Evolutionary conservation across 805 yeast genomes (phyloP).

Genomic region (Clavispora vitiphila): DNA sequence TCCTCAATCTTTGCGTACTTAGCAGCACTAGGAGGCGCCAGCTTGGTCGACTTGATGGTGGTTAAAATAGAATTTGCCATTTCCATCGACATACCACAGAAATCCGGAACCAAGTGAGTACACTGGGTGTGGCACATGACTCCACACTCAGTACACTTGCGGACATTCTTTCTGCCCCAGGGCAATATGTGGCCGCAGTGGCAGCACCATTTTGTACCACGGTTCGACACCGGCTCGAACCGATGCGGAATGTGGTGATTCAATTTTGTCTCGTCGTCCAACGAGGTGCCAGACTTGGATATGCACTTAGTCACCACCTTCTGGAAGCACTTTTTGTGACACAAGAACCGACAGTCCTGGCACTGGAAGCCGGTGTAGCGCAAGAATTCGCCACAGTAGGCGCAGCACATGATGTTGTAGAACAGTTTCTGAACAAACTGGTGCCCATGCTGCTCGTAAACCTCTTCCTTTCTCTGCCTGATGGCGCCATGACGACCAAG

Average conservation of each 20-base stretch:
- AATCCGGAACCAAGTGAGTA: conserved; percentile 92
- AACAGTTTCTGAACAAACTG: conserved; percentile 93
- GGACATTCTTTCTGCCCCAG: conserved; percentile 87
- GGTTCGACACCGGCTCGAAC: conserved; percentile 85
- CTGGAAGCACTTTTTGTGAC: conserved; percentile 76
- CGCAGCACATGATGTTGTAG: conserved; percentile 95
- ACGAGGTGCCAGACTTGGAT: conserved; percentile 66
- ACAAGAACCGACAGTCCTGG: conserved; percentile 75
- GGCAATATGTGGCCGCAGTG: conserved; percentile 97
- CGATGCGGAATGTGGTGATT: conserved; percentile 97
- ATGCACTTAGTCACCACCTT: conserved; percentile 82
- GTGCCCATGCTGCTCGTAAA: conserved; percentile 94
- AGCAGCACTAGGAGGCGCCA: not conserved
- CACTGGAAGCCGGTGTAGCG: conserved; percentile 84
- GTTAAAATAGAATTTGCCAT: conserved; percentile 85
- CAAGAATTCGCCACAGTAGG: conserved; percentile 92
- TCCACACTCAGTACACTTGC: conserved; percentile 92
- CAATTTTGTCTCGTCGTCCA: conserved; percentile 73
- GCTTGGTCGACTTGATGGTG: conserved; percentile 69
- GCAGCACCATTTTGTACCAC: conserved; percentile 99
- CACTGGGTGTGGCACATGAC: conserved; percentile 92
- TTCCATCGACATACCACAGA: conserved; percentile 98
- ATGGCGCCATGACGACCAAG: conserved; percentile 94
- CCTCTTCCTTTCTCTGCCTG: conserved; percentile 85
- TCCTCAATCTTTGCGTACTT: not conserved